Evolutionary conservation across 306 rosid genomes (phyloP), one percentile per base, ranked within the genome.

Genomic region (Rubus idaeus): DNA sequence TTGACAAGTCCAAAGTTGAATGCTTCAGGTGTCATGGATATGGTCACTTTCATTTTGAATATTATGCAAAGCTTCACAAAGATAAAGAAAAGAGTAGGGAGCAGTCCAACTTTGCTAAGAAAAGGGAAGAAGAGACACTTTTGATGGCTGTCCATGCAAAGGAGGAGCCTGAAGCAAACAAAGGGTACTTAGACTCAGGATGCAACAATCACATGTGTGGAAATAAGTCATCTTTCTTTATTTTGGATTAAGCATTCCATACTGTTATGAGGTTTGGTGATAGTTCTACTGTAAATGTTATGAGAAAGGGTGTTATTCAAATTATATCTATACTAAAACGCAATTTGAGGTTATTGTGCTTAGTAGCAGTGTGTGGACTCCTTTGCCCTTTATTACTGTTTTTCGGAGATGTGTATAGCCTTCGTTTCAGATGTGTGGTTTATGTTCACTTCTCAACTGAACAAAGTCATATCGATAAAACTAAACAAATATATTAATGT

Each of bases 281-380:
- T 51, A 44, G 17, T 11, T 71, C 62, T 14, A 71, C 49, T 5
- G 13, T 71, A 45, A 49, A 35, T 11, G 46, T 71, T 8, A 71
- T 35, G 75, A 49, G 75, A 26, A 71, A 51, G 10, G 0, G 75
- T 21, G 62, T 7, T 52, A 71, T 71, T 71, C 30, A 30, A 51
- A 71, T 71, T 0, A 49, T n/a, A n/a, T n/a, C n/a, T n/a, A n/a
- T n/a, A n/a, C n/a, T n/a, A n/a, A n/a, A n/a, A n/a, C n/a, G n/a
- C n/a, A n/a, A n/a, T n/a, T n/a, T n/a, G n/a, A n/a, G n/a, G n/a
- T n/a, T n/a, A n/a, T n/a, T n/a, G n/a, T n/a, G n/a, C n/a, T n/a
- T n/a, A n/a, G n/a, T n/a, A n/a, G n/a, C n/a, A n/a, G n/a, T n/a
- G n/a, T n/a, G n/a, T n/a, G n/a, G n/a, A n/a, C n/a, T n/a, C n/a